Evolutionary conservation across 2,329 filamentous ascomycete species (phyloP).

Genomic region (Lachnellula occidentalis): DNA sequence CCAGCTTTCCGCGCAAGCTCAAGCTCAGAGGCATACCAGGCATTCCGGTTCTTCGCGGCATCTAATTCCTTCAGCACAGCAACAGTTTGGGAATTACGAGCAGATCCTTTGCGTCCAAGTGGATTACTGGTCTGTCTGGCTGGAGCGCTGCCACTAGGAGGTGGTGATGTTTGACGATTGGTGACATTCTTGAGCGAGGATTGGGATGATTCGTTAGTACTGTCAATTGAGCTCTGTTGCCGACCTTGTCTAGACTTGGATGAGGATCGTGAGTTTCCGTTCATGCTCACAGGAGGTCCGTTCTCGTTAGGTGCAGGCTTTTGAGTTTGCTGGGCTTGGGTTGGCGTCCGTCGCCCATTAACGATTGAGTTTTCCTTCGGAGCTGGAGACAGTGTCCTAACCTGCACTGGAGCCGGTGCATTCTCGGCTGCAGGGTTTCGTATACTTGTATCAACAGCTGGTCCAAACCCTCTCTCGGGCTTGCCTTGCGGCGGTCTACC

Average conservation of each 20-base stretch:
- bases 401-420: slow-evolving; percentile 38
- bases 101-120: slow-evolving; percentile 56
- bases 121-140: slow-evolving; percentile 52
- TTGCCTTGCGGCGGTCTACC: slow-evolving; percentile 24
- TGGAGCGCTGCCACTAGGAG: slow-evolving; percentile 39
- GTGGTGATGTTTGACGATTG: slow-evolving; percentile 50
- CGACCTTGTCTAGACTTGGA: slow-evolving; percentile 50
- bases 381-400: slow-evolving; percentile 22
- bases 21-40: slow-evolving; percentile 95
- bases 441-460: slow-evolving; percentile 28
- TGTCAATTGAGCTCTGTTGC: slow-evolving; percentile 64
- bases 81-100: slow-evolving; percentile 54
- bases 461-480: slow-evolving; percentile 26
- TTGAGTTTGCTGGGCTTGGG: slow-evolving; percentile 40
- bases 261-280: slow-evolving; percentile 34
- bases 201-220: slow-evolving; percentile 46
- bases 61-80: slow-evolving; percentile 84
- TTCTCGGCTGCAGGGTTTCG: slow-evolving; percentile 40
- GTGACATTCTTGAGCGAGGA: slow-evolving; percentile 40
- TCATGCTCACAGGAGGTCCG: slow-evolving; percentile 23
- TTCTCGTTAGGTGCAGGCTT: slow-evolving; percentile 27
- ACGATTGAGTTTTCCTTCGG: slow-evolving; percentile 44
- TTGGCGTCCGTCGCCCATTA: slow-evolving; percentile 62
- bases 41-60: slow-evolving; percentile 75
- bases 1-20: slow-evolving; percentile 87